Conservation (phyloP, 192 early-diverging fungal species). For the Coemansia sp. region DNA sequence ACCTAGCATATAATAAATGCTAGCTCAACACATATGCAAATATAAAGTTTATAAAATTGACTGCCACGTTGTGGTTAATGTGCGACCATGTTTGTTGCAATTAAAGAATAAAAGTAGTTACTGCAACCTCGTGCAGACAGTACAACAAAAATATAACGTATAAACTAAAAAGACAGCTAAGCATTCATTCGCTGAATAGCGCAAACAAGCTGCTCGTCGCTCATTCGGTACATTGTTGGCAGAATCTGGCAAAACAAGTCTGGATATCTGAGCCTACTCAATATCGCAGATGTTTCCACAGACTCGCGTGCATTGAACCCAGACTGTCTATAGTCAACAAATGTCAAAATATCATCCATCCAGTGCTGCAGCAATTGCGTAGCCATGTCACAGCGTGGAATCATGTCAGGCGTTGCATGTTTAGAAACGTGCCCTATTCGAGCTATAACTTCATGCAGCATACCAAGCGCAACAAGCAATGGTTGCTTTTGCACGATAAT, state of each 20-base stretch:
- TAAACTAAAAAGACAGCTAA: neutral
- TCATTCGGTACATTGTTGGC: conserved; percentile 4
- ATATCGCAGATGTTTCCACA: neutral
- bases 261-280: neutral
- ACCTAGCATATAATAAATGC: too few species aligned
- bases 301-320: neutral
- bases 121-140: too few species aligned
- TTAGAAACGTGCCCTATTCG: neutral
- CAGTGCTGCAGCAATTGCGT: neutral
- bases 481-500: neutral
- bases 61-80: too few species aligned
- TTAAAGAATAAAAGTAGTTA: too few species aligned
- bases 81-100: too few species aligned
- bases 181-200: too few species aligned
- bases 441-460: neutral
- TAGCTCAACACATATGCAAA: too few species aligned
- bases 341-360: neutral
- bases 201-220: neutral
- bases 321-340: neutral
- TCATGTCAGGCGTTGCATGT: neutral
- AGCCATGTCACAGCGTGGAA: neutral
- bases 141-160: conserved; percentile 34
- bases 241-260: conserved; percentile 5
- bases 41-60: too few species aligned
- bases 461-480: neutral